Percentiles rank a stretch among this genome's conserved stretches.
Evolutionary conservation across 139 green algal genomes (phyloP).

Genomic region (Picochlorum costavermella): DNA sequence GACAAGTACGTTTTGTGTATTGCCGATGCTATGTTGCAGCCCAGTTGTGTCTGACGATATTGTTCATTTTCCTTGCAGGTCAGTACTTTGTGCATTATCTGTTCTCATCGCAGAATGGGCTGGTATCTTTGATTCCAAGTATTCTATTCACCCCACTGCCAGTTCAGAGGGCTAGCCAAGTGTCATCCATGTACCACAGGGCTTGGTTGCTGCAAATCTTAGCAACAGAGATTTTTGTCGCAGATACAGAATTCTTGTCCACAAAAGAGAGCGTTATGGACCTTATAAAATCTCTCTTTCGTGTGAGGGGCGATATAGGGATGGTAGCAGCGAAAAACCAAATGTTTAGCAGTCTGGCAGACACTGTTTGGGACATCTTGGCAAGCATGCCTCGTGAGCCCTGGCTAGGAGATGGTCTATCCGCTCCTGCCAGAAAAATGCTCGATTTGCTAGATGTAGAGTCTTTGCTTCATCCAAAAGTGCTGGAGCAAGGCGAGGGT

Average conservation of each 20-base stretch:
- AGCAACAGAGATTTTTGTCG: constrained; percentile 6
- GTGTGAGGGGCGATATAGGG: not conserved
- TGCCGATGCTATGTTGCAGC: not conserved
- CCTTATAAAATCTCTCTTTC: not conserved
- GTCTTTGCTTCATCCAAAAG: constrained; percentile 4
- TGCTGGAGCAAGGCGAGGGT: constrained; percentile 16
- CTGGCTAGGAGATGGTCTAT: constrained; percentile 5
- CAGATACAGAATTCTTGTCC: constrained; percentile 14
- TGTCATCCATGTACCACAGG: constrained; percentile 32
- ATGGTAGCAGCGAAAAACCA: not conserved
- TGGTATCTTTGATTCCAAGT: constrained; percentile 19
- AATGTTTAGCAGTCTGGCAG: constrained; percentile 3
- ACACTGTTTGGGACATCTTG: constrained; percentile 10
- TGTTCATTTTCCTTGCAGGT: constrained; percentile 4
- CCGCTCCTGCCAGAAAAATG: constrained; percentile 17
- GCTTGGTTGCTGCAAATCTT: constrained; percentile 43
- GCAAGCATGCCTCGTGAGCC: constrained; percentile 9
- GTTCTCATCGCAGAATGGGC: constrained; percentile 9
- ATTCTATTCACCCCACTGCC: constrained; percentile 18
- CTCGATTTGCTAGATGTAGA: constrained; percentile 28
- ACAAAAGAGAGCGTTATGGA: not conserved
- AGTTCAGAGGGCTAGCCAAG: not conserved
- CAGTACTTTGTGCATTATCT: constrained; percentile 24
- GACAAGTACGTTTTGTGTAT: constrained; percentile 10
- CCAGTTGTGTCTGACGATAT: too few relatives aligned